These are phyloP conservation scores for Aspergillus indologenus DNA, from an alignment of 495 filamentous ascomycete genomes.

Conservation along the genomic window DNA sequence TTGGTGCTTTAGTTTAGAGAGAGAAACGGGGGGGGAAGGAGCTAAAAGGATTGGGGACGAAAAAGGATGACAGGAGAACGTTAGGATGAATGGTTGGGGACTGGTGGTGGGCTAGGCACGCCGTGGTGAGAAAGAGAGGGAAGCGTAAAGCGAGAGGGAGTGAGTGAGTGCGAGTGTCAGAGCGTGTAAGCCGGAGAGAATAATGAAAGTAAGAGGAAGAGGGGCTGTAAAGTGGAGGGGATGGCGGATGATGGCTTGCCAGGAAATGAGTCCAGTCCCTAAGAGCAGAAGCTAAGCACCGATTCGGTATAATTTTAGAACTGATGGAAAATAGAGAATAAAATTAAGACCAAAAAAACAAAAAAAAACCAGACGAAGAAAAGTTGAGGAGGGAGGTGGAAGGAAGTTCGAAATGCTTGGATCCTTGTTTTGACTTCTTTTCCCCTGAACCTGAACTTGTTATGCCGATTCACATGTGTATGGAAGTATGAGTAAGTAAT, in stretches of 20 bases:
- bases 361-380: slow-evolving; percentile 1
- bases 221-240: slow-evolving; percentile 9
- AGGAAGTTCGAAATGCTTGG: not conserved
- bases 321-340: slow-evolving; percentile 1
- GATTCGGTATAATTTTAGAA: not conserved
- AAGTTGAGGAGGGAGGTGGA: not conserved
- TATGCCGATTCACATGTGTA: not conserved
- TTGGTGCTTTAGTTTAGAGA: not conserved
- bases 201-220: slow-evolving; percentile 5
- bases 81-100: not conserved
- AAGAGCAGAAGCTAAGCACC: not conserved
- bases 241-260: not conserved
- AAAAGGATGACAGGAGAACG: slow-evolving; percentile 1
- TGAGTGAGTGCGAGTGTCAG: not conserved
- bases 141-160: slow-evolving; percentile 1
- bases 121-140: slow-evolving; percentile 4
- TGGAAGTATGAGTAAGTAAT: too few relatives aligned
- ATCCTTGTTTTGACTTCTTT: slow-evolving; percentile 6
- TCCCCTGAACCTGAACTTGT: not conserved
- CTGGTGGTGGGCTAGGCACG: not conserved
- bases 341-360: slow-evolving; percentile 2
- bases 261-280: not conserved
- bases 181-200: slow-evolving; percentile 4
- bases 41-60: slow-evolving; percentile 5
- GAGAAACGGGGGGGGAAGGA: slow-evolving; percentile 20